Conservation (phyloP, 2,329 filamentous ascomycete genomes). For the Neocatenulostroma microsporum region DNA sequence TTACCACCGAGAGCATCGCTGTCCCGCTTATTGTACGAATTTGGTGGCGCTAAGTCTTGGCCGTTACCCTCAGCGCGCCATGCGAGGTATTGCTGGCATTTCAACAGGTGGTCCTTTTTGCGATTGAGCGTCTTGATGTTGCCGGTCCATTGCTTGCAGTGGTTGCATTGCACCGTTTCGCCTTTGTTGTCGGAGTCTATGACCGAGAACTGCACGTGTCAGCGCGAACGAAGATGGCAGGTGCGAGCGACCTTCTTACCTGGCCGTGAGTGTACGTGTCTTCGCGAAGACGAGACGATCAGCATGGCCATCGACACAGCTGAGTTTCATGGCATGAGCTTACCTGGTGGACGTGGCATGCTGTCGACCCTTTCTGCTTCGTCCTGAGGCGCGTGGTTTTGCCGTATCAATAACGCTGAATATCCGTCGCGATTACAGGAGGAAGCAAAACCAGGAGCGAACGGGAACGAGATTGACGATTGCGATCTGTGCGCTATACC, state of each 20-base stretch:
- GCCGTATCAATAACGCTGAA: too few relatives aligned
- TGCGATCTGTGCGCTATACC: too few relatives aligned
- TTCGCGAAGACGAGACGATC: too few relatives aligned
- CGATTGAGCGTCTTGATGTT: slow-evolving; percentile 26
- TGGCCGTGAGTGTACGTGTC: slow-evolving; percentile 7
- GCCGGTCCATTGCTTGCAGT: slow-evolving; percentile 27
- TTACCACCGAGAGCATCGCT: slow-evolving; percentile 4
- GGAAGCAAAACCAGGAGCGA: too few relatives aligned
- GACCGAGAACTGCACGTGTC: slow-evolving; percentile 18
- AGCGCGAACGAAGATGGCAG: neutral
- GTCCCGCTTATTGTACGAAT: slow-evolving; percentile 25
- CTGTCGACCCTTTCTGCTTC: too few relatives aligned
- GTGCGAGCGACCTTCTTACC: neutral
- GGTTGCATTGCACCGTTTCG: slow-evolving; percentile 25
- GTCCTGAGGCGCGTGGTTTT: too few relatives aligned
- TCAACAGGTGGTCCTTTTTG: slow-evolving; percentile 26
- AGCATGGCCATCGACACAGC: too few relatives aligned
- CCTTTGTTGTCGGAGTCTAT: slow-evolving; percentile 20
- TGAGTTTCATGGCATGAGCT: too few relatives aligned
- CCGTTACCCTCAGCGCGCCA: slow-evolving; percentile 27
- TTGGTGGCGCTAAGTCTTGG: slow-evolving; percentile 25
- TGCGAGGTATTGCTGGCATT: slow-evolving; percentile 21
- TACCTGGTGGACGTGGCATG: slow-evolving; percentile 3
- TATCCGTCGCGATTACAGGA: too few relatives aligned
- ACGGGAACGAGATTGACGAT: too few relatives aligned